Percentiles rank a stretch among this genome's conserved stretches.
Conservation (phyloP, 148 eudicot genomes). For the Arctostaphylos glauca region DNA sequence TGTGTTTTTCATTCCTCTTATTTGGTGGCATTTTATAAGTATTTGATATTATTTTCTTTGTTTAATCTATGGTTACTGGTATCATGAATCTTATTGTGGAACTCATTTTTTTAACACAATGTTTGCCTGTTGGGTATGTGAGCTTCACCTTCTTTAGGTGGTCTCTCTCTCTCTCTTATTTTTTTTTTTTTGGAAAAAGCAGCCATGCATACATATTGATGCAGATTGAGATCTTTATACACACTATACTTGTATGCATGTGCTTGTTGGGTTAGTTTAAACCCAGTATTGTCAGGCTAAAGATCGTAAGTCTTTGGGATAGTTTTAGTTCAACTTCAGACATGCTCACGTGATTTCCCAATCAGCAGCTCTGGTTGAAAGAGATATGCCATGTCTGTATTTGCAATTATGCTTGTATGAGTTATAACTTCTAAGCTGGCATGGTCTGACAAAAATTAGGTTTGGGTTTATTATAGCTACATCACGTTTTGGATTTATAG, state of each 20-base stretch:
- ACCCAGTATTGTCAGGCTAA: background rate
- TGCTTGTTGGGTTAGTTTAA: background rate
- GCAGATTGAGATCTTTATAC: slow-evolving; percentile 7
- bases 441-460: background rate
- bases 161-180: too few relatives aligned
- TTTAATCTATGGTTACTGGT: background rate
- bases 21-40: background rate
- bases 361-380: background rate
- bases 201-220: background rate
- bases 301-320: background rate
- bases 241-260: background rate
- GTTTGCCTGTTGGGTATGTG: background rate
- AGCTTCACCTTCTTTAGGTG: background rate
- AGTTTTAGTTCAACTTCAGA: background rate
- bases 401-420: background rate
- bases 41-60: background rate
- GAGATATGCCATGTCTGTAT: background rate
- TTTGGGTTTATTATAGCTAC: background rate
- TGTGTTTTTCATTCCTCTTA: background rate
- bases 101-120: background rate
- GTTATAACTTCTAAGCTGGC: background rate
- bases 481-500: background rate
- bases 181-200: background rate
- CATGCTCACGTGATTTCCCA: background rate
- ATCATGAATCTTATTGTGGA: background rate